These are phyloP conservation scores for Lentinula guzmanii DNA, from an alignment of 768 basidiomycete genomes.

Conservation along the genomic window DNA sequence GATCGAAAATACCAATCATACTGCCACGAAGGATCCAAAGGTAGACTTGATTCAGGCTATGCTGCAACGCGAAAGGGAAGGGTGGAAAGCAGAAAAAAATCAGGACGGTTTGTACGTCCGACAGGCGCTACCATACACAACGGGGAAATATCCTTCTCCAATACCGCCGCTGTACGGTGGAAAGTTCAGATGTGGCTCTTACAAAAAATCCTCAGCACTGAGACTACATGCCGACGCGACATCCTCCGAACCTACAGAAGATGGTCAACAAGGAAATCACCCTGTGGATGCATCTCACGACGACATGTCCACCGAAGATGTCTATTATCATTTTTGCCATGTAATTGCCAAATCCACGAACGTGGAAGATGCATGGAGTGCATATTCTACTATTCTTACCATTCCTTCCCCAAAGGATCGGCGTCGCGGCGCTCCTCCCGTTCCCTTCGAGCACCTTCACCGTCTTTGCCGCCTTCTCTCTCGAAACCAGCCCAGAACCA, in stretches of 20 bases:
- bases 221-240: not conserved
- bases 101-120: not conserved
- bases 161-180: slow-evolving; percentile 2
- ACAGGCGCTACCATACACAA: not conserved
- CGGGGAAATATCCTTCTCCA: not conserved
- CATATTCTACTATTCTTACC: slow-evolving; percentile 31
- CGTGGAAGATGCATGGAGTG: slow-evolving; percentile 30
- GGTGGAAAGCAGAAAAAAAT: not conserved
- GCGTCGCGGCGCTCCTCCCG: slow-evolving; percentile 15
- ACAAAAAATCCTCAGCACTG: not conserved
- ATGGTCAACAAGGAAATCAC: not conserved
- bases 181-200: slow-evolving; percentile 2
- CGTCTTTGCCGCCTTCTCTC: slow-evolving; percentile 57
- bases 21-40: not conserved
- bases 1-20: not conserved
- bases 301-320: not conserved
- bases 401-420: slow-evolving; percentile 16
- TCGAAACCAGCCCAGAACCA: slow-evolving; percentile 46
- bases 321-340: slow-evolving; percentile 13
- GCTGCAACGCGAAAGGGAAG: not conserved
- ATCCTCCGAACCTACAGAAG: not conserved
- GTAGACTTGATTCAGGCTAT: not conserved
- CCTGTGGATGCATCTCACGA: not conserved
- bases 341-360: slow-evolving; percentile 16
- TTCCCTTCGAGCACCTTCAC: slow-evolving; percentile 48